Percentiles rank a stretch among this genome's conserved stretches.
Evolutionary conservation across 768 basidiomycete species (phyloP).

Genomic region (Lactifluus pinguis): DNA sequence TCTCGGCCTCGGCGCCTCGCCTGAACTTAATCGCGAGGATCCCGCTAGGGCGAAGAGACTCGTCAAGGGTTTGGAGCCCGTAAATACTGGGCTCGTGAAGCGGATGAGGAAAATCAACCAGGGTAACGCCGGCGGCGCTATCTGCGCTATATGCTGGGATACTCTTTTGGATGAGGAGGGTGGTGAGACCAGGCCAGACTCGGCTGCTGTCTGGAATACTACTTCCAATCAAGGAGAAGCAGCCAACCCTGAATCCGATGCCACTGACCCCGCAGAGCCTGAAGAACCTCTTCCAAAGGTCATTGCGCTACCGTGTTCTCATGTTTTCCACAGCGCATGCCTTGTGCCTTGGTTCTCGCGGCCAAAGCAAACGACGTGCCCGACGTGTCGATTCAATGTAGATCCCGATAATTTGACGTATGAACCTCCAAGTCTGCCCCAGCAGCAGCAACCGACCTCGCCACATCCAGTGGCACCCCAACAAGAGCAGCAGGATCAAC

Average conservation of each 20-base stretch:
- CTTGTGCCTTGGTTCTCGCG: constrained; percentile 77
- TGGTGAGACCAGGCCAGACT: background rate
- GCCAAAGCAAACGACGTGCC: constrained; percentile 72
- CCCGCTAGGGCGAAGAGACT: constrained; percentile 59
- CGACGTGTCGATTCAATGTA: constrained; percentile 75
- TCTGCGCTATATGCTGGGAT: constrained; percentile 77
- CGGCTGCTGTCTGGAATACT: background rate
- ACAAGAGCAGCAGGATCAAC: constrained; percentile 1
- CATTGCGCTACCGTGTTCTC: constrained; percentile 68
- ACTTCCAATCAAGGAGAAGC: constrained; percentile 8
- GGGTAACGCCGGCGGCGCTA: constrained; percentile 30
- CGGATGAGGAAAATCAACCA: constrained; percentile 48
- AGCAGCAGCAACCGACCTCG: background rate
- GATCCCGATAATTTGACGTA: constrained; percentile 69
- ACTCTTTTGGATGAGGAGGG: constrained; percentile 33
- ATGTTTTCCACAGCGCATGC: constrained; percentile 74
- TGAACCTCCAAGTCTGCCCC: constrained; percentile 14
- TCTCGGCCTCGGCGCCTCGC: constrained; percentile 7
- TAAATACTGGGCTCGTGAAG: constrained; percentile 56
- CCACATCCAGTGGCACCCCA: constrained; percentile 12
- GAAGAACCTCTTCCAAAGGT: constrained; percentile 33
- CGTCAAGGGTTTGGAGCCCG: constrained; percentile 53
- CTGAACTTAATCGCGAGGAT: constrained; percentile 42
- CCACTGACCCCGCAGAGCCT: constrained; percentile 3
- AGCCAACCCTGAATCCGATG: constrained; percentile 11